phyloP scores from a whole-genome alignment of 805 yeast genomes.

The Metschnikowia borealis region DNA sequence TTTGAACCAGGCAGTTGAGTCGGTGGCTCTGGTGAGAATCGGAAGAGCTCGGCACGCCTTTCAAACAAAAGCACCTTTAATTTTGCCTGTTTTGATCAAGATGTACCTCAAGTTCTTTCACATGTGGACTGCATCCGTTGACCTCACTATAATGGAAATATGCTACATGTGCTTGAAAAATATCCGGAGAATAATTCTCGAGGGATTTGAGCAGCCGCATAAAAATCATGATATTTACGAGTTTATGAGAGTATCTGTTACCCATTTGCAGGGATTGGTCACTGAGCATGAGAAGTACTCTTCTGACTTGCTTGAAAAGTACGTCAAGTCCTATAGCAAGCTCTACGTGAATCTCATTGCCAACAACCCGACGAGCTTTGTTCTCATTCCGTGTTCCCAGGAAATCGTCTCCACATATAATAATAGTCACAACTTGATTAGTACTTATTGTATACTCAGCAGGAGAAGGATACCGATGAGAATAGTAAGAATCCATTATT shows the following conservation, averaged over 20 bases:
- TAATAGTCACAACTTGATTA: too few species aligned
- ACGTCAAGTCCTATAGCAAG: conserved; percentile 71
- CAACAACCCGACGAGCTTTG: conserved; percentile 64
- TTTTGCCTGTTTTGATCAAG: conserved; percentile 57
- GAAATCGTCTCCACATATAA: conserved; percentile 55
- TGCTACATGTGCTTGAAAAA: conserved; percentile 77
- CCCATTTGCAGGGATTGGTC: conserved; percentile 58
- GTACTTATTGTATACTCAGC: too few species aligned
- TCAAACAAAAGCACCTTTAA: conserved; percentile 63
- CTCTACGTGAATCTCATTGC: conserved; percentile 58
- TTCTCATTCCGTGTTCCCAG: conserved; percentile 60
- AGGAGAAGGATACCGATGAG: too few species aligned
- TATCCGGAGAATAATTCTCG: conserved; percentile 66
- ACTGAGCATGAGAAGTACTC: conserved; percentile 48
- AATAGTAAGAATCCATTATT: too few species aligned
- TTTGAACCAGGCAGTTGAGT: conserved; percentile 74
- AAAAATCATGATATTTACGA: conserved; percentile 54
- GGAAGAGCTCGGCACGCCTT: conserved; percentile 79
- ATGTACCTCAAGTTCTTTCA: conserved; percentile 58
- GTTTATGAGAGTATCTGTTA: conserved; percentile 52
- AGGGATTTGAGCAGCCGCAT: conserved; percentile 71
- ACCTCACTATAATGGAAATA: conserved; percentile 59
- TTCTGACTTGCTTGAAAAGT: conserved; percentile 57
- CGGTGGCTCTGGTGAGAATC: conserved; percentile 68
- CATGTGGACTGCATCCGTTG: conserved; percentile 53